These are phyloP conservation scores for Funneliformis mosseae DNA, from an alignment of 192 early-diverging fungal genomes.

Conservation along the genomic window DNA sequence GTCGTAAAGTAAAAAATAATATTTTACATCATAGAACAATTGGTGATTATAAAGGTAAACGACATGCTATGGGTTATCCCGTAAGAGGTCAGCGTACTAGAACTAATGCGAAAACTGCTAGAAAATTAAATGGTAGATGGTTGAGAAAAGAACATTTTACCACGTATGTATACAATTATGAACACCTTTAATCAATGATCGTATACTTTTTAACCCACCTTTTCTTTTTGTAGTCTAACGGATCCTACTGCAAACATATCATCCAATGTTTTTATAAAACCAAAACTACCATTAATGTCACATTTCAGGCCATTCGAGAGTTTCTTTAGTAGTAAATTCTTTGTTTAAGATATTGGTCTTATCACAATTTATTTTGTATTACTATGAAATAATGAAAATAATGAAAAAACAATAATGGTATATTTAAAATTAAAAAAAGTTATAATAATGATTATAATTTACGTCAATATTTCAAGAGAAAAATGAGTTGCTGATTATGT, in stretches of 20 bases:
- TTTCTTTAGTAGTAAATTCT: neutral
- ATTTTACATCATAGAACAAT: constrained; percentile 73
- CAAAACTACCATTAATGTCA: neutral
- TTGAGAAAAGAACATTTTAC: neutral
- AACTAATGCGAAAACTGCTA: constrained; percentile 87
- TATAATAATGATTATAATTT: neutral
- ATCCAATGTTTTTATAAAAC: neutral
- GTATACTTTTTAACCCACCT: neutral
- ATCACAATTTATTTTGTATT: neutral
- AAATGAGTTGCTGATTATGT: no score
- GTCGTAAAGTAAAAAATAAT: constrained; percentile 68
- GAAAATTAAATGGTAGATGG: constrained; percentile 74
- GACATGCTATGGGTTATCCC: constrained; percentile 85
- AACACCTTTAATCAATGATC: neutral
- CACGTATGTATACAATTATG: neutral
- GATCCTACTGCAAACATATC: neutral
- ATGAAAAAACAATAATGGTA: neutral
- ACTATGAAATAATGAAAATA: neutral
- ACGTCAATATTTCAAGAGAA: no score
- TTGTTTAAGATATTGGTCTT: no score
- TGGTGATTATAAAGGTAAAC: constrained; percentile 77
- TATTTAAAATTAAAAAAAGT: neutral
- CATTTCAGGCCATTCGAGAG: neutral
- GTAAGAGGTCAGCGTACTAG: constrained; percentile 88
- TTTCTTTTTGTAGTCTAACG: constrained; percentile 1